A percentile compares a stretch with the other conserved stretches of the same genome.
These are phyloP conservation scores for Botrytis elliptica DNA, from an alignment of 2,329 filamentous ascomycete genomes.

Conservation along the genomic window DNA sequence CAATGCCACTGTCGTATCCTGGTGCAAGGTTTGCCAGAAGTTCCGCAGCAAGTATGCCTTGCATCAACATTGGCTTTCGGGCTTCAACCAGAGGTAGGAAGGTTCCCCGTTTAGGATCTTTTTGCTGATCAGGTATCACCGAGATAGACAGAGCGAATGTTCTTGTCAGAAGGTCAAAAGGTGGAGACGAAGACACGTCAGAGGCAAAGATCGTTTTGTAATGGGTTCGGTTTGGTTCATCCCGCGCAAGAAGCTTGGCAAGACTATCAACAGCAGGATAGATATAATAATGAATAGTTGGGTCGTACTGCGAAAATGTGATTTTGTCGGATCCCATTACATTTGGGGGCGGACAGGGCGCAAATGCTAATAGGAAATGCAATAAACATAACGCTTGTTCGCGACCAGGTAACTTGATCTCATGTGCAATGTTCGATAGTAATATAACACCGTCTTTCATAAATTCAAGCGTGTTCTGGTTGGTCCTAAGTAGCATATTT, in stretches of 20 bases:
- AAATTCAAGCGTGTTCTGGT: constrained; percentile 86
- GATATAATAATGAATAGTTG: constrained; percentile 79
- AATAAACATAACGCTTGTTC: constrained; percentile 86
- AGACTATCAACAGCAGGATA: constrained; percentile 86
- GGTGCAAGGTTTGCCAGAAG: constrained; percentile 77
- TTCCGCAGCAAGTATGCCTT: constrained; percentile 86
- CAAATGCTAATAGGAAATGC: constrained; percentile 87
- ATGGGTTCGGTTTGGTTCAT: constrained; percentile 85
- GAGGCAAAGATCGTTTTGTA: constrained; percentile 80
- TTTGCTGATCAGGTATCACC: constrained; percentile 73
- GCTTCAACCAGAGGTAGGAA: constrained; percentile 70
- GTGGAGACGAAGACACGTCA: constrained; percentile 62
- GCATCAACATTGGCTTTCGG: constrained; percentile 86
- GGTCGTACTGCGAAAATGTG: constrained; percentile 79
- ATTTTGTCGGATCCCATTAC: constrained; percentile 54
- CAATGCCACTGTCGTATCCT: constrained; percentile 67
- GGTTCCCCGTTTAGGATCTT: constrained; percentile 56
- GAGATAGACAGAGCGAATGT: constrained; percentile 86
- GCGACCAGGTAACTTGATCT: constrained; percentile 76
- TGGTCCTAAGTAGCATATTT: constrained; percentile 77
- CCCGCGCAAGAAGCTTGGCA: constrained; percentile 86
- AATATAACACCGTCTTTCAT: constrained; percentile 94
- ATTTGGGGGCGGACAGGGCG: constrained; percentile 71
- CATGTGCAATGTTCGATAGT: constrained; percentile 82
- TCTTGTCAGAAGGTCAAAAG: constrained; percentile 79